These are phyloP conservation scores for Melaleuca alternifolia DNA, from an alignment of 345 rosid species.

Conservation along the genomic window DNA sequence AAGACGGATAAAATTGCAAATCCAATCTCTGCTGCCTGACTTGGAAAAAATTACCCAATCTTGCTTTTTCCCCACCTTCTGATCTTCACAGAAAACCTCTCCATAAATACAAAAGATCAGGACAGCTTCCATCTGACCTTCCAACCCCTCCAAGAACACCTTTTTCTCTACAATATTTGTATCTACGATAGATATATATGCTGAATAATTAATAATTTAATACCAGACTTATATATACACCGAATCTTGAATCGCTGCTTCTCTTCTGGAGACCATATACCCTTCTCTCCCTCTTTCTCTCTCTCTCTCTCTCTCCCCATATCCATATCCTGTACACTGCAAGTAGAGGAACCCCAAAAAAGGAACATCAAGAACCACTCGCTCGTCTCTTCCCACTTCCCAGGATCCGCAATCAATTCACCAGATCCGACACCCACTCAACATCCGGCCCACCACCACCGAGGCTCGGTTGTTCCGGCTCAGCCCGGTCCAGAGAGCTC, in stretches of 20 bases:
- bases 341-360: neutral
- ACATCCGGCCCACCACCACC: constrained; percentile 41
- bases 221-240: neutral
- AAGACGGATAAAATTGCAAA: neutral
- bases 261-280: neutral
- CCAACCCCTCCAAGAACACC: neutral
- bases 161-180: neutral
- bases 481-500: constrained; percentile 32
- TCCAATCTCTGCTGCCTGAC: neutral
- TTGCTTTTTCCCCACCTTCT: neutral
- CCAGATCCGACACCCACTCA: constrained; percentile 74
- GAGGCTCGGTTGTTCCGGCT: neutral
- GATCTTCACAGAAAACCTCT: neutral
- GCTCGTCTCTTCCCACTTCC: neutral
- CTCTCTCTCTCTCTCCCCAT: neutral
- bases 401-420: constrained; percentile 15
- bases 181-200: neutral
- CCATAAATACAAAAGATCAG: neutral
- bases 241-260: neutral
- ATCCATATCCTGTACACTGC: neutral
- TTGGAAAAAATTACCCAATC: neutral
- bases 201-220: neutral
- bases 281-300: neutral
- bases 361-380: neutral
- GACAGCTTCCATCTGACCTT: neutral